Conservation (phyloP, 2,329 filamentous ascomycete genomes). For the Sporothrix phasma region DNA sequence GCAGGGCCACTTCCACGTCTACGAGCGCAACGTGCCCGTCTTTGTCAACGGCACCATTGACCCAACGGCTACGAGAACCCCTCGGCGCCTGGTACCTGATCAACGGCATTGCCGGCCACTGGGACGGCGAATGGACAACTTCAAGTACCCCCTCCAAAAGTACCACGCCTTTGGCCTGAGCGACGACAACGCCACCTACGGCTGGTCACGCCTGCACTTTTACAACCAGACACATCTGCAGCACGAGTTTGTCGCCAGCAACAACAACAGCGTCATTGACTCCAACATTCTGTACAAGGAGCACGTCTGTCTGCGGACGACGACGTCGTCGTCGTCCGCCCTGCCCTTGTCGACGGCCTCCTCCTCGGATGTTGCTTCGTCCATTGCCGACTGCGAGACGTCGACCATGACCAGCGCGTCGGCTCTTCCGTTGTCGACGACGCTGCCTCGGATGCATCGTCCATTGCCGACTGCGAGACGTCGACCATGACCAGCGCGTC, state of each 20-base stretch:
- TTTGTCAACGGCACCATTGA: constrained; percentile 14
- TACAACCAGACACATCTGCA: constrained; percentile 32
- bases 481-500: background rate
- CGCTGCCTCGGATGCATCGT: background rate
- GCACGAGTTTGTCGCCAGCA: constrained; percentile 28
- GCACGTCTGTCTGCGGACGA: background rate
- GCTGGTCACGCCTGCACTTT: constrained; percentile 31
- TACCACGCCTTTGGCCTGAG: constrained; percentile 24
- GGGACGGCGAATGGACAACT: constrained; percentile 22
- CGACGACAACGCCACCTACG: constrained; percentile 26
- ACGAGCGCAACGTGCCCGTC: constrained; percentile 22
- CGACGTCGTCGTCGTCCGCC: background rate
- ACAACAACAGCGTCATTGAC: constrained; percentile 25
- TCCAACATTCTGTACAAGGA: constrained; percentile 24
- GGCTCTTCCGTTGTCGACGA: background rate
- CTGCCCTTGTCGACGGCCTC: too few relatives aligned
- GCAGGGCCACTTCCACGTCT: constrained; percentile 19
- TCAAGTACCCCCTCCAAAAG: constrained; percentile 7
- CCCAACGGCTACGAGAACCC: constrained; percentile 22
- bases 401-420: background rate
- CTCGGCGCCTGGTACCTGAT: constrained; percentile 21
- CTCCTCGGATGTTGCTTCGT: background rate
- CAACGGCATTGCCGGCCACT: constrained; percentile 22
- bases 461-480: background rate
- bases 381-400: background rate